Base-by-base conservation (phyloP, 331 rosid species). In the Quercus tomentella region DNA sequence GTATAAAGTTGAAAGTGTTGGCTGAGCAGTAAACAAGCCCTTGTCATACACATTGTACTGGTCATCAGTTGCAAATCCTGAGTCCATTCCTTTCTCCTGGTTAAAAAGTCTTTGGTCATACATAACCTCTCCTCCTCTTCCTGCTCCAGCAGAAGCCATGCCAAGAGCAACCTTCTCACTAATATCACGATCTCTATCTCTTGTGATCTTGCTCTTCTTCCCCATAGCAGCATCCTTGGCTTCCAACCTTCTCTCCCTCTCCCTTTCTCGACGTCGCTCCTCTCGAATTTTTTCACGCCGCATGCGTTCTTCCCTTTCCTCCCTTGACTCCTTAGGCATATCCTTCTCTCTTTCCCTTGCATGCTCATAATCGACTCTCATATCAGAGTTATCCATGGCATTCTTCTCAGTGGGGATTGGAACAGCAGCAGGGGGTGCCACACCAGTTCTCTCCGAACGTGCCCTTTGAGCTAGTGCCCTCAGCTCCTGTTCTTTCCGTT, bases 161-260 rank as follows among this genome's bases (percentile, higher is more conserved):
- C 96, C 97, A 76, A 92, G 97, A 49, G 98, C 97, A 80, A 94
- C 98, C 80, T 94, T 92, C 89, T 92, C 98, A 76, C 97, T 94
- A 15, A 92, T 58, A 85, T 94, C 98, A 66, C 97, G 94, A 69
- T 94, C 98, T 86, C 97, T 84, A 66, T 94, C 97, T 78, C 98
- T 84, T 4, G 97, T 94, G 66, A 92, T 91, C 88, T 94, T 94
- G 81, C 98, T 94, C 79, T 84, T 94, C 92, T 94, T 92, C 30
- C 98, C 97, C 97, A 89, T 86, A 15, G 97, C 90, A 54, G 87
- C 91, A 82, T 94, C 98, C 84, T 92, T 94, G 11, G 92, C 95
- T 68, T 94, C 98, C 82, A 94, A 84, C 77, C 97, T 92, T 76
- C 97, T 89, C 88, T 92, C 98, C 83, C 94, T 92, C 82, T 92